phyloP scores from a whole-genome alignment of 1,139 yeast species.

The Magnusiomyces paraingens region DNA sequence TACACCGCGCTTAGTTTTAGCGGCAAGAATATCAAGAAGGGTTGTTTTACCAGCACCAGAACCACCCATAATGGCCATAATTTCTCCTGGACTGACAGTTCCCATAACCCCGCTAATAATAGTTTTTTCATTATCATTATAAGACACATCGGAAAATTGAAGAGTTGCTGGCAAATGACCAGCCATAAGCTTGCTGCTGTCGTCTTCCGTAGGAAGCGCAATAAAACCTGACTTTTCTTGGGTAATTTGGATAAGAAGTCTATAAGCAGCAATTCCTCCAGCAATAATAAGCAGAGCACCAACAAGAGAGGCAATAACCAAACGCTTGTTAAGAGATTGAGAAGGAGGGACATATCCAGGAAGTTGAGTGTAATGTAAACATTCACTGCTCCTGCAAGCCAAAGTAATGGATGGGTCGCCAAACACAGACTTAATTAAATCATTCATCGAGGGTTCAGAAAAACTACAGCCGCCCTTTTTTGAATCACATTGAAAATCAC shows the following conservation, averaged over 20 bases:
- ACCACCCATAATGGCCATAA: constrained; percentile 96
- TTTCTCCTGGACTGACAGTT: constrained; percentile 74
- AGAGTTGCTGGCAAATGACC: constrained; percentile 70
- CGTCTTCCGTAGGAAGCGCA: constrained; percentile 34
- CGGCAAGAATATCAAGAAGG: constrained; percentile 79
- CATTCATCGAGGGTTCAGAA: constrained; percentile 95
- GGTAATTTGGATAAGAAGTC: constrained; percentile 25
- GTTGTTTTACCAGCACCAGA: constrained; percentile 99
- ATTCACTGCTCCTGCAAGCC: constrained; percentile 78
- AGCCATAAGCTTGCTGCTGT: constrained; percentile 32
- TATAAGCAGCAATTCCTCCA: constrained; percentile 41
- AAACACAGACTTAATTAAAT: constrained; percentile 77
- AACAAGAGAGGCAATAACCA: constrained; percentile 45
- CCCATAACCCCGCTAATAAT: constrained; percentile 68
- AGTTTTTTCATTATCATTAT: constrained; percentile 48
- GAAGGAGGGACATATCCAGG: constrained; percentile 78
- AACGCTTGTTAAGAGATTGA: constrained; percentile 46
- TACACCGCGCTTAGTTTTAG: constrained; percentile 71
- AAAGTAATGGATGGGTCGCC: constrained; percentile 87
- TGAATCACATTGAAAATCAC: constrained; percentile 78
- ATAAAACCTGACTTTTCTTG: constrained; percentile 25
- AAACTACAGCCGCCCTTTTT: constrained; percentile 58
- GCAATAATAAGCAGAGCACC: constrained; percentile 39
- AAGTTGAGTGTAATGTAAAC: constrained; percentile 83
- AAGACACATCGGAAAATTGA: constrained; percentile 66